phyloP scores from a whole-genome alignment of 306 rosid genomes.

The Gastrolobium villosum region DNA sequence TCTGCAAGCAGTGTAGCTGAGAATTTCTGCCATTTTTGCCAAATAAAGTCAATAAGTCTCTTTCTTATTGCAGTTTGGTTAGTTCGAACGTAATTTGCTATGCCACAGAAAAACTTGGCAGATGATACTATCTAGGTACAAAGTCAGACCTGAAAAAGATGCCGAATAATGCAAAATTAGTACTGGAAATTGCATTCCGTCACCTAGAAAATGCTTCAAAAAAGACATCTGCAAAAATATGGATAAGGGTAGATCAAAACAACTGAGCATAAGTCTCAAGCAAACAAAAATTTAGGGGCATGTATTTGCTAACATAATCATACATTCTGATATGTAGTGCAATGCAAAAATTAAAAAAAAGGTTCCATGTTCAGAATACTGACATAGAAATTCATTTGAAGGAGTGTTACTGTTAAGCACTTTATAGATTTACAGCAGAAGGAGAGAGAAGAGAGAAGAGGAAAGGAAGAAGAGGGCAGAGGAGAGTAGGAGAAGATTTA shows the following conservation, averaged over 20 bases:
- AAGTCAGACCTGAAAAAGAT: constrained; percentile 56
- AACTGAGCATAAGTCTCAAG: not conserved
- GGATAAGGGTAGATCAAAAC: constrained; percentile 30
- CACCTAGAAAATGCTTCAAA: constrained; percentile 46
- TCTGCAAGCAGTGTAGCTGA: constrained; percentile 68
- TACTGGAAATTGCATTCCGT: constrained; percentile 18
- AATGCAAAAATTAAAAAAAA: constrained; percentile 9
- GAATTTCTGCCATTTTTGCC: constrained; percentile 67
- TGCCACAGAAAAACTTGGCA: constrained; percentile 45
- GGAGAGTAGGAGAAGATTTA: no score
- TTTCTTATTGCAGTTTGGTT: constrained; percentile 19
- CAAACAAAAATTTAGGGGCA: not conserved
- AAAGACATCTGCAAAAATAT: constrained; percentile 40
- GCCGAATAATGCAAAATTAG: constrained; percentile 38
- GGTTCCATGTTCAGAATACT: not conserved
- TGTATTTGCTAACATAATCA: constrained; percentile 6
- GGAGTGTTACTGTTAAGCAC: no score
- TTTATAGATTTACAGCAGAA: no score
- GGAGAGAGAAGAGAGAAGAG: no score
- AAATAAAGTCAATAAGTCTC: constrained; percentile 43
- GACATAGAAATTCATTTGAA: not conserved
- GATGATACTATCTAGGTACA: constrained; percentile 37
- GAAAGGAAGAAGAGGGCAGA: no score
- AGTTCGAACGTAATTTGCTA: constrained; percentile 29
- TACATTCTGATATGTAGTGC: not conserved